Base-by-base conservation (phyloP, 2,329 filamentous ascomycete species). In the Ceratocystiopsis minuta region DNA sequence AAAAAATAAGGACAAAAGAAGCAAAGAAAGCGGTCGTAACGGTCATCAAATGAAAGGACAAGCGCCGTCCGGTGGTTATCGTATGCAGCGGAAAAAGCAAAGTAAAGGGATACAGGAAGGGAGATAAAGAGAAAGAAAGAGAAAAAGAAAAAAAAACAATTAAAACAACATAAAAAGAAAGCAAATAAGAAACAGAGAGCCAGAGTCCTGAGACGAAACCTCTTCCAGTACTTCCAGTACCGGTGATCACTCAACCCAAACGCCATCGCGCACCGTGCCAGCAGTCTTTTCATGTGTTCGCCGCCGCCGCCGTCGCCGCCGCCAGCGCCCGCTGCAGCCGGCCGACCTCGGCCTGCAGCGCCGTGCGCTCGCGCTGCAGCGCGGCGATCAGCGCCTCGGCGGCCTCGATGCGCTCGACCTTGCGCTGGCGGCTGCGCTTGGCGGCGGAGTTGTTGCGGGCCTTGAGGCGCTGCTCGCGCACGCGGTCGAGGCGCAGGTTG, bases 361-460 rank as follows among this genome's bases (percentile, higher is more conserved):
- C 28, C 14, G 38, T 38, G 4, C 43, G 40, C 41, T 44, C 41
- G 4, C 15, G 45, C 10, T 16, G 33, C 34, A 46, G 41, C 10
- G 16, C 15, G 6, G 33, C 38, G 34, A 48, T 43, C 34, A 40
- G 31, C 20, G 31, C 42, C 43, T 49, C 48, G 17, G 46, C 46
- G 15, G 38, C 31, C 41, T 48, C 46, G 40, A 50, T 50, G 6
- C 47, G 46, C 28, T 42, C 39, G 17, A 49, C 41, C 24, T 51
- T 51, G 38, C 48, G 48, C 41, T 47, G 46, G 12, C 49, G 49
- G 45, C 49, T 49, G 41, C 48, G 48, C 45, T 49, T 49, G 37
- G 49, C 49, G 15, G 49, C 48, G 35, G 47, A 45, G 42, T 51
- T 51, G 49, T 51, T 51, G 45, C 46, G 48, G 48, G 46, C 45